Percentiles rank a stretch among this genome's conserved stretches.
phyloP scores from a whole-genome alignment of 805 yeast genomes.

The Zygoascus flipseniorum region DNA sequence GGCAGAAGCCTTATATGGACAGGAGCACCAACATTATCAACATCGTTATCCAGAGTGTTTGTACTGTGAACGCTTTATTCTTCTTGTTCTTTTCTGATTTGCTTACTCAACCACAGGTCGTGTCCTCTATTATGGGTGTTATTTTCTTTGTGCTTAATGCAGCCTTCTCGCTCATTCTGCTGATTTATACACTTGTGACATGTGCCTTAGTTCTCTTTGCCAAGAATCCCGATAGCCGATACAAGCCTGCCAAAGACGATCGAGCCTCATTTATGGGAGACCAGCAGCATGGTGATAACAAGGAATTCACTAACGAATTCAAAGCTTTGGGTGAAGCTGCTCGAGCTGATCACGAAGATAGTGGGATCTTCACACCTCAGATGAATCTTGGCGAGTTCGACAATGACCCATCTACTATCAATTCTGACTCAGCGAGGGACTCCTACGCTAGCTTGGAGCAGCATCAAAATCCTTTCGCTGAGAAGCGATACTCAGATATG shows the following conservation, averaged over 20 bases:
- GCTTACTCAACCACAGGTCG: slow-evolving; percentile 72
- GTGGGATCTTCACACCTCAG: not conserved
- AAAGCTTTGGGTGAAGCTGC: slow-evolving; percentile 77
- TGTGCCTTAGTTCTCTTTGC: slow-evolving; percentile 55
- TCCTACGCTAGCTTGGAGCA: not conserved
- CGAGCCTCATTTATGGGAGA: slow-evolving; percentile 65
- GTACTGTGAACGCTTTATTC: slow-evolving; percentile 69
- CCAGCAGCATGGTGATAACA: slow-evolving; percentile 33
- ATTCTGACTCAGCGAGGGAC: not conserved
- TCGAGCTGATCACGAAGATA: slow-evolving; percentile 56
- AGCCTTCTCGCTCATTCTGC: slow-evolving; percentile 68
- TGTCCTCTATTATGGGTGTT: slow-evolving; percentile 84
- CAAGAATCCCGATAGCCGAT: slow-evolving; percentile 82
- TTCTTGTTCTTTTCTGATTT: slow-evolving; percentile 80
- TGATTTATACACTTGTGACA: slow-evolving; percentile 61
- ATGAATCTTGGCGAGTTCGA: slow-evolving; percentile 5
- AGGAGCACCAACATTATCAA: slow-evolving; percentile 71
- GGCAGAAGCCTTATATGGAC: slow-evolving; percentile 68
- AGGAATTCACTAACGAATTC: slow-evolving; percentile 33
- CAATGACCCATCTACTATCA: not conserved
- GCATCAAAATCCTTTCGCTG: slow-evolving; percentile 6
- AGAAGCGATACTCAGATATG: slow-evolving; percentile 10
- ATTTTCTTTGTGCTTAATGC: slow-evolving; percentile 84
- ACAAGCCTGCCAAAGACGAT: slow-evolving; percentile 84
- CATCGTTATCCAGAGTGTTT: slow-evolving; percentile 64